Conservation (phyloP, 2,329 filamentous ascomycete species). For the Pseudogymnoascus sp. region DNA sequence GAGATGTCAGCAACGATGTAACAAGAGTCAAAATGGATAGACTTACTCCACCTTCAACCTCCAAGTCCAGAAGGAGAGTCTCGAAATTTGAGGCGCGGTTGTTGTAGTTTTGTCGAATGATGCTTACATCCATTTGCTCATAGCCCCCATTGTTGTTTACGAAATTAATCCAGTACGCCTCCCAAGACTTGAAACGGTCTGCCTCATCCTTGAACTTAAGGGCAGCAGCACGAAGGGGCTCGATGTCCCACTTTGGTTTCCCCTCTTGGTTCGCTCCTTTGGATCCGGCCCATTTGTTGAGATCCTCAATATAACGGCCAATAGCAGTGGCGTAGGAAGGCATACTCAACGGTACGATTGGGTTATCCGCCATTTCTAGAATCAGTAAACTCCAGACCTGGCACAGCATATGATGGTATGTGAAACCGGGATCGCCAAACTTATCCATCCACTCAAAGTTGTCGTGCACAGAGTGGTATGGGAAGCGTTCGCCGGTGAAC, state of each 20-base stretch:
- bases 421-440: slow-evolving; percentile 73
- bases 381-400: slow-evolving; percentile 77
- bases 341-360: slow-evolving; percentile 77
- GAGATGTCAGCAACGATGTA: slow-evolving; percentile 5
- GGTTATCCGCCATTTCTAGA: slow-evolving; percentile 73
- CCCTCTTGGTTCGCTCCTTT: slow-evolving; percentile 47
- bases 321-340: slow-evolving; percentile 62
- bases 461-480: slow-evolving; percentile 81
- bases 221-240: slow-evolving; percentile 56
- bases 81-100: slow-evolving; percentile 74
- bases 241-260: slow-evolving; percentile 27
- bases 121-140: slow-evolving; percentile 46
- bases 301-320: slow-evolving; percentile 54
- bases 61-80: slow-evolving; percentile 70
- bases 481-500: slow-evolving; percentile 61
- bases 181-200: slow-evolving; percentile 65
- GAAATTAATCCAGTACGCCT: slow-evolving; percentile 64
- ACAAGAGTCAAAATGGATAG: slow-evolving; percentile 3
- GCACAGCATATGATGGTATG: slow-evolving; percentile 70
- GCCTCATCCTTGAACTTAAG: slow-evolving; percentile 52
- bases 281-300: slow-evolving; percentile 57
- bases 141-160: slow-evolving; percentile 66
- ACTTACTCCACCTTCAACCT: slow-evolving; percentile 66
- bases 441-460: slow-evolving; percentile 78
- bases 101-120: slow-evolving; percentile 68